Evolutionary conservation across 2,329 filamentous ascomycete genomes (phyloP).

Genomic region (Cladosporium halotolerans): DNA sequence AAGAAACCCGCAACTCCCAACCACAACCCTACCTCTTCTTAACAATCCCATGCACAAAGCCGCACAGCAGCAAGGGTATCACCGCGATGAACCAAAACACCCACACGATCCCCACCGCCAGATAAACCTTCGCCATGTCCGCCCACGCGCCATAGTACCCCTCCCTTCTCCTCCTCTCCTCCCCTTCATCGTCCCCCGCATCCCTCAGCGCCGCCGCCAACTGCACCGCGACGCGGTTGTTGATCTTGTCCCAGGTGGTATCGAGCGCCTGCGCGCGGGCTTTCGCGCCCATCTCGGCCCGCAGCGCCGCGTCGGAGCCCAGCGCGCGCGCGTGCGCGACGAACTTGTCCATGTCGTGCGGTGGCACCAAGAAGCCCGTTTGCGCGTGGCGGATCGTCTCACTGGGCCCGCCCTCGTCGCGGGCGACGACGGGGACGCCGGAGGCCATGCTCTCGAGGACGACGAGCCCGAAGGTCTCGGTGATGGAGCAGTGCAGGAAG

Average conservation of each 20-base stretch:
- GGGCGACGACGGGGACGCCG: slow-evolving; percentile 61
- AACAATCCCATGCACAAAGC: slow-evolving; percentile 39
- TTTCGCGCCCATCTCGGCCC: slow-evolving; percentile 41
- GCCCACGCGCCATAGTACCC: slow-evolving; percentile 25
- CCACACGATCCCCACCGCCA: slow-evolving; percentile 31
- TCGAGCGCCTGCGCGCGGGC: slow-evolving; percentile 54
- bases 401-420: slow-evolving; percentile 63
- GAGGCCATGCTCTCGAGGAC: slow-evolving; percentile 67
- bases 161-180: slow-evolving; percentile 6
- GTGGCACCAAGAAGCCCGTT: slow-evolving; percentile 56
- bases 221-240: slow-evolving; percentile 61
- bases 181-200: slow-evolving; percentile 11
- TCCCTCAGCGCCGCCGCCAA: slow-evolving; percentile 44
- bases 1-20: slow-evolving; percentile 43
- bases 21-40: slow-evolving; percentile 86
- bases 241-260: slow-evolving; percentile 66
- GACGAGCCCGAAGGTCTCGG: slow-evolving; percentile 66
- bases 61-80: slow-evolving; percentile 28
- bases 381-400: slow-evolving; percentile 57
- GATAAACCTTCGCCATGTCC: slow-evolving; percentile 24
- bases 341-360: slow-evolving; percentile 54
- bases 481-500: slow-evolving; percentile 66
- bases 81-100: slow-evolving; percentile 33
- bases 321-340: slow-evolving; percentile 49
- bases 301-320: slow-evolving; percentile 39